Conservation (phyloP, 306 rosid genomes). For the Quercus rubra region DNA sequence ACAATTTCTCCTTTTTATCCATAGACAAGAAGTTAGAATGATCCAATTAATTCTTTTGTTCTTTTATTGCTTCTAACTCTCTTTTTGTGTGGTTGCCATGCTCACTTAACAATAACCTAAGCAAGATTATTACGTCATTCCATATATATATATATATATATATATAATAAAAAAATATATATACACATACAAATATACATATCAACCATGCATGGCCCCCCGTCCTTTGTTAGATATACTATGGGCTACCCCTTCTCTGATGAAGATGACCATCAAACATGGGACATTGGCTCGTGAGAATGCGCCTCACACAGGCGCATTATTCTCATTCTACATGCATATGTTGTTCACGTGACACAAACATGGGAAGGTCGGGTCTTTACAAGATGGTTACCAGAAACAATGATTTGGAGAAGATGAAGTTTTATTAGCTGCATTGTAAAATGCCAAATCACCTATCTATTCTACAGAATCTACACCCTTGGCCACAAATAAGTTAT, state of each 20-base stretch:
- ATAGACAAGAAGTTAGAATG: not conserved
- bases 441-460: not conserved
- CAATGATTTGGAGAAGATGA: not conserved
- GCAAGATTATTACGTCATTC: not conserved
- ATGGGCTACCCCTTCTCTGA: slow-evolving; percentile 25
- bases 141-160: no score
- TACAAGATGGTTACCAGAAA: slow-evolving; percentile 19
- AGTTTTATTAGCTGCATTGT: not conserved
- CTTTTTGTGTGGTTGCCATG: slow-evolving; percentile 15
- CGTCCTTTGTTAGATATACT: not conserved
- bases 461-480: not conserved
- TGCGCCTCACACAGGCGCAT: slow-evolving; percentile 14
- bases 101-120: not conserved
- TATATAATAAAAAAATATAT: no score
- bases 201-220: not conserved
- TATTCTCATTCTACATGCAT: slow-evolving; percentile 34
- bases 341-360: slow-evolving; percentile 66
- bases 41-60: not conserved
- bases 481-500: no score
- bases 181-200: no score
- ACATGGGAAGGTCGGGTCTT: slow-evolving; percentile 59
- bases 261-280: slow-evolving; percentile 29
- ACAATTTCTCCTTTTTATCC: not conserved
- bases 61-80: not conserved
- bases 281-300: slow-evolving; percentile 47